These are phyloP conservation scores for Naematelia encephala DNA, from an alignment of 768 basidiomycete species.

Conservation along the genomic window DNA sequence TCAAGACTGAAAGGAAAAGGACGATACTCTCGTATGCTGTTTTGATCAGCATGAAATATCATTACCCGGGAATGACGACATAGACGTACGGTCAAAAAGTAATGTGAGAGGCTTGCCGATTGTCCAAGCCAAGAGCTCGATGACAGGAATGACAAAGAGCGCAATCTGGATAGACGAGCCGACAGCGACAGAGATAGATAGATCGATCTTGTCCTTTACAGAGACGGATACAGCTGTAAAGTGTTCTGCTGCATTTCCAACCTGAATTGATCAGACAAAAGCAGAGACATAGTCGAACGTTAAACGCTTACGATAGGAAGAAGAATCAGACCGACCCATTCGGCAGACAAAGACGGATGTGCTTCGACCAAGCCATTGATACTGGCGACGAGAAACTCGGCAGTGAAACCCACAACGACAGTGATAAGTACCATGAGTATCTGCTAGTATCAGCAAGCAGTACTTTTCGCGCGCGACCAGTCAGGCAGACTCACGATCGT, in stretches of 20 bases:
- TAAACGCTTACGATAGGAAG: slow-evolving; percentile 83
- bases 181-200: slow-evolving; percentile 85
- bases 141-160: slow-evolving; percentile 55
- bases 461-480: too few species aligned
- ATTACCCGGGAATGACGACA: background rate
- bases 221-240: slow-evolving; percentile 88
- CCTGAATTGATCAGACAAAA: slow-evolving; percentile 14
- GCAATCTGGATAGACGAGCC: slow-evolving; percentile 71
- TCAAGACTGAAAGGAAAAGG: slow-evolving; percentile 57
- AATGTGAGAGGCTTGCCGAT: slow-evolving; percentile 64
- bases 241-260: slow-evolving; percentile 60
- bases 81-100: slow-evolving; percentile 64
- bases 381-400: slow-evolving; percentile 71
- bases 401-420: slow-evolving; percentile 59
- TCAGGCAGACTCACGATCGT: slow-evolving; percentile 42
- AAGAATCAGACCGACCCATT: slow-evolving; percentile 85
- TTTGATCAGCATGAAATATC: slow-evolving; percentile 2
- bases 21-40: slow-evolving; percentile 72
- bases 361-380: slow-evolving; percentile 67
- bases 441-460: slow-evolving; percentile 10
- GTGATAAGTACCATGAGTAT: slow-evolving; percentile 40
- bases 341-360: slow-evolving; percentile 61
- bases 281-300: background rate
- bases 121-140: slow-evolving; percentile 73
- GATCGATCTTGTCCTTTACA: slow-evolving; percentile 76